A percentile compares a stretch with the other conserved stretches of the same genome.
Conservation (phyloP, 257 asterid species). For the Ehretia macrophylla region DNA sequence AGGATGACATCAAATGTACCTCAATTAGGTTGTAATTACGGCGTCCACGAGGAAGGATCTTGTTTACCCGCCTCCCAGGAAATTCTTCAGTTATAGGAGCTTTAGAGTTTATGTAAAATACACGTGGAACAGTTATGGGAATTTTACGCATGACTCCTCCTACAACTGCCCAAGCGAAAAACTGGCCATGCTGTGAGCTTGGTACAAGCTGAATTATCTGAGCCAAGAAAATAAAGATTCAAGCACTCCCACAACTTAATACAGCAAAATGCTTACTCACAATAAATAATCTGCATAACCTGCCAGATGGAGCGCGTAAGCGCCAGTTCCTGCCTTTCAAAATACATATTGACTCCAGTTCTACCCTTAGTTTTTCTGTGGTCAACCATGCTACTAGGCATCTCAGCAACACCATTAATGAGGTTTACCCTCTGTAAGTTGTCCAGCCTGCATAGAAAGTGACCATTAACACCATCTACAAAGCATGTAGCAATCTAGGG, state of each 20-base stretch:
- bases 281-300: constrained; percentile 42
- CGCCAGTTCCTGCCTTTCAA: constrained; percentile 74
- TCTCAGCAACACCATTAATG: constrained; percentile 33
- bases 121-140: constrained; percentile 69
- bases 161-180: constrained; percentile 91
- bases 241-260: constrained; percentile 1
- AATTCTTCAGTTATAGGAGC: constrained; percentile 93
- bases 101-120: constrained; percentile 91
- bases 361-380: constrained; percentile 43
- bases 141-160: constrained; percentile 85
- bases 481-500: background rate
- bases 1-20: constrained; percentile 32
- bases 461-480: background rate
- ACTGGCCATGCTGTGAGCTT: constrained; percentile 63
- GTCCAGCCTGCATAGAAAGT: constrained; percentile 41
- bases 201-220: constrained; percentile 92
- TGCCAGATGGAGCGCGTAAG: constrained; percentile 89
- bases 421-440: constrained; percentile 34
- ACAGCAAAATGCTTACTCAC: background rate
- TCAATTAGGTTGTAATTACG: constrained; percentile 77
- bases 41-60: constrained; percentile 94
- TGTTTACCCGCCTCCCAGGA: constrained; percentile 91
- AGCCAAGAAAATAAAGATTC: constrained; percentile 8
- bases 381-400: constrained; percentile 30
- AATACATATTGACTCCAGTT: constrained; percentile 72